Percentiles rank a stretch among this genome's conserved stretches.
Evolutionary conservation across 768 basidiomycete genomes (phyloP).

Genomic region (Panaeolus cyanescens): DNA sequence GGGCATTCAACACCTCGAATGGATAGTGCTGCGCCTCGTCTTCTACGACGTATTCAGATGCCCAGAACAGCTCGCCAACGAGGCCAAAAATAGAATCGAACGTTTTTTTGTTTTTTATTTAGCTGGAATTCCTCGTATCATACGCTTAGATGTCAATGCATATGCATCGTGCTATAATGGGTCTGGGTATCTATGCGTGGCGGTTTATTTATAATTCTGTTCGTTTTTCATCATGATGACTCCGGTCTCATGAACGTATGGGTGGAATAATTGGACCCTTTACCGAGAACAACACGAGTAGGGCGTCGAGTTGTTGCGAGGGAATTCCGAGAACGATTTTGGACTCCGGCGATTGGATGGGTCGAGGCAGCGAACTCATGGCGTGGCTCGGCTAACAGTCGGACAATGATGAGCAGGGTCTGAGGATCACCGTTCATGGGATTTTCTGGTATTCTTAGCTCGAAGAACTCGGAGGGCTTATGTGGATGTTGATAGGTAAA

Average conservation of each 20-base stretch:
- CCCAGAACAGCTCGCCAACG: not conserved
- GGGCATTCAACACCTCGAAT: slow-evolving; percentile 1
- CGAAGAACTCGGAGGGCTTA: not conserved
- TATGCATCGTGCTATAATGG: not conserved
- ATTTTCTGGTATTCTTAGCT: not conserved
- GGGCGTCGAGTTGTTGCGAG: not conserved
- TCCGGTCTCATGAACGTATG: not conserved
- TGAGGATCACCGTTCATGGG: not conserved
- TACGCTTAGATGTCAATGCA: not conserved
- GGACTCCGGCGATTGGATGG: not conserved
- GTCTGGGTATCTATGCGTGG: not conserved
- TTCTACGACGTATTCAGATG: not conserved
- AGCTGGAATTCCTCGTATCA: not conserved
- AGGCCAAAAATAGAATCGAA: not conserved
- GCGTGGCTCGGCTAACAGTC: not conserved
- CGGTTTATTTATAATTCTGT: not conserved
- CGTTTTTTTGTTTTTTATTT: not conserved
- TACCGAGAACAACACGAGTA: not conserved
- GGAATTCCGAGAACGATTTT: not conserved
- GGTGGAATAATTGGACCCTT: not conserved
- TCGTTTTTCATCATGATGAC: not conserved
- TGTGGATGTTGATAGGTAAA: not conserved
- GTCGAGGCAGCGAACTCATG: not conserved
- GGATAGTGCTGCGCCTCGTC: not conserved
- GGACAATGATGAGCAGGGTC: not conserved